These are phyloP conservation scores for Ustilago shanxiensis DNA, from an alignment of 1,284 basidiomycete genomes.

Conservation along the genomic window DNA sequence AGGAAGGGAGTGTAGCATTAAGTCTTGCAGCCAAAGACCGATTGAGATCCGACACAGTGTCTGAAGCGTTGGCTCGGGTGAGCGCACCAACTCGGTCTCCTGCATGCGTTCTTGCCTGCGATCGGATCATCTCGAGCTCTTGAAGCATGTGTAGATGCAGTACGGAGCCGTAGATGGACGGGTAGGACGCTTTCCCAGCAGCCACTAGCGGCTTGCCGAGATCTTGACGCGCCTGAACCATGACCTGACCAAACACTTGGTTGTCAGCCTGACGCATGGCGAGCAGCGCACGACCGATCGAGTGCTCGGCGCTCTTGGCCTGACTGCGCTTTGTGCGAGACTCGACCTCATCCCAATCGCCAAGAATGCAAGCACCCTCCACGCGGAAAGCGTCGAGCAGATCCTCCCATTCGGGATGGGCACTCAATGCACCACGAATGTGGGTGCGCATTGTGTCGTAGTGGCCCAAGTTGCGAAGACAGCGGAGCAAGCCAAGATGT, in stretches of 20 bases:
- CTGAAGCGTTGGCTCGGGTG: slow-evolving; percentile 71
- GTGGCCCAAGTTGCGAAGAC: slow-evolving; percentile 93
- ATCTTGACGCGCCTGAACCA: slow-evolving; percentile 79
- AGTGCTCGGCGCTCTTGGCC: slow-evolving; percentile 76
- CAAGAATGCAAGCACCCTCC: slow-evolving; percentile 95
- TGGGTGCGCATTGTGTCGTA: slow-evolving; percentile 97
- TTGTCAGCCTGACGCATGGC: slow-evolving; percentile 78
- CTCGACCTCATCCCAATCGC: slow-evolving; percentile 81
- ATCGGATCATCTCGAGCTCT: slow-evolving; percentile 81
- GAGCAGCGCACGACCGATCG: slow-evolving; percentile 85
- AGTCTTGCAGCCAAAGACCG: slow-evolving; percentile 76
- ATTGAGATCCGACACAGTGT: slow-evolving; percentile 49
- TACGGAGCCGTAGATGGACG: slow-evolving; percentile 86
- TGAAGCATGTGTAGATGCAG: slow-evolving; percentile 88
- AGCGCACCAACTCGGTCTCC: slow-evolving; percentile 23
- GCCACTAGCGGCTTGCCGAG: slow-evolving; percentile 86
- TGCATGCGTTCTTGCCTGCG: slow-evolving; percentile 20
- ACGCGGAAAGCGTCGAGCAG: slow-evolving; percentile 86
- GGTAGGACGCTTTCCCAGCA: slow-evolving; percentile 80
- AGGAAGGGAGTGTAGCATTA: slow-evolving; percentile 85
- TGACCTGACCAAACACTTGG: slow-evolving; percentile 66
- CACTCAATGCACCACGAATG: slow-evolving; percentile 87
- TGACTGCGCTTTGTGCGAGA: slow-evolving; percentile 72
- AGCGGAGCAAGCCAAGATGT: slow-evolving; percentile 90
- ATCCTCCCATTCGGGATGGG: slow-evolving; percentile 86